Conservation (phyloP, 495 filamentous ascomycete genomes). For the Penicillium canariense region DNA sequence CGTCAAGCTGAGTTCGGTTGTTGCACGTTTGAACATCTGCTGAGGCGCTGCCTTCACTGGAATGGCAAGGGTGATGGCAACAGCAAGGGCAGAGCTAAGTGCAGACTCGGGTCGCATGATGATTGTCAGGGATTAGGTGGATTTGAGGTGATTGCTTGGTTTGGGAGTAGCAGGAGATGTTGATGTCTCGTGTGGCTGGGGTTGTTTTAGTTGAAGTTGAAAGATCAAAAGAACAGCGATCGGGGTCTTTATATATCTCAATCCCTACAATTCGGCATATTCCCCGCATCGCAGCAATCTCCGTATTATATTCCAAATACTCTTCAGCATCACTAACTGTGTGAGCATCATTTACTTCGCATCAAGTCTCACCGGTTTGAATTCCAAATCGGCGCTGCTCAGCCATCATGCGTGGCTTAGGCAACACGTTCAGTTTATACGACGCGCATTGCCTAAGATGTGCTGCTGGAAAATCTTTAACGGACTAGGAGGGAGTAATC, state of each 20-base stretch:
- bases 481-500: background rate
- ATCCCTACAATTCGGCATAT: background rate
- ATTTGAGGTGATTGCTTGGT: too few relatives aligned
- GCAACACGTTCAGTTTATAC: too few relatives aligned
- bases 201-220: too few relatives aligned
- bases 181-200: too few relatives aligned
- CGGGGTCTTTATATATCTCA: background rate
- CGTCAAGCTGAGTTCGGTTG: background rate
- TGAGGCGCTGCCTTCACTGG: background rate
- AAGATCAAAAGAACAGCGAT: background rate
- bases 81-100: background rate
- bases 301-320: background rate
- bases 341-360: background rate
- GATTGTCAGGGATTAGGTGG: too few relatives aligned
- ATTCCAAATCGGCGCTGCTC: too few relatives aligned
- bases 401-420: too few relatives aligned
- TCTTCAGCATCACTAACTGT: background rate
- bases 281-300: background rate
- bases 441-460: too few relatives aligned
- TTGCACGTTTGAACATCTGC: background rate
- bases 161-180: too few relatives aligned
- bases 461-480: too few relatives aligned
- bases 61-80: background rate
- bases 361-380: background rate
- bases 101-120: background rate